Conservation (phyloP, 768 basidiomycete genomes). For the Tulasnella sp. region DNA sequence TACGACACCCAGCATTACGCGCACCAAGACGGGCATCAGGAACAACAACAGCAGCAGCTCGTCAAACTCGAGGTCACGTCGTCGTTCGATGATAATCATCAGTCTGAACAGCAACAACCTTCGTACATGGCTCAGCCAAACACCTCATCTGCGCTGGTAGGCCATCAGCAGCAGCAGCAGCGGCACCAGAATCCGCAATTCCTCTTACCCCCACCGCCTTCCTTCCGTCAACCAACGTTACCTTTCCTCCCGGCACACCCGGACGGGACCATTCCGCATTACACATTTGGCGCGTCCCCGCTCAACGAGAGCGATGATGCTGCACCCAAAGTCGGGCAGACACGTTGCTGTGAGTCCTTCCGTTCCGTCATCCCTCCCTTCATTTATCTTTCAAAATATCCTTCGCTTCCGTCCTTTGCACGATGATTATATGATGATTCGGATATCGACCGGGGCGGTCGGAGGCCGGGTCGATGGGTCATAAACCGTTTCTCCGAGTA, state of each 20-base stretch:
- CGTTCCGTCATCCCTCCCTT: neutral
- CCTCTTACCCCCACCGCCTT: conserved; percentile 15
- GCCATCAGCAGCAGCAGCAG: conserved; percentile 6
- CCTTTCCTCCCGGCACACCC: conserved; percentile 10
- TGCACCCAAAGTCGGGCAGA: conserved; percentile 26
- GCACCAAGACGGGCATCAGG: neutral
- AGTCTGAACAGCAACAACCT: neutral
- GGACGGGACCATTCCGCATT: conserved; percentile 2
- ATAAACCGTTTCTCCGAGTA: neutral
- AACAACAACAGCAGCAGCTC: neutral
- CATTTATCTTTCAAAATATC: neutral
- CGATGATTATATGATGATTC: neutral
- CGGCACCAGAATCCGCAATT: neutral
- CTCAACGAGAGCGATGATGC: neutral
- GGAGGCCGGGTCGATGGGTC: neutral
- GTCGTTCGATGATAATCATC: neutral
- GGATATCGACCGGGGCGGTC: neutral
- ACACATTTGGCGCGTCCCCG: conserved; percentile 18
- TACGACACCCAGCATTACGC: neutral
- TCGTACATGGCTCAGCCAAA: neutral
- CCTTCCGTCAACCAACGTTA: neutral
- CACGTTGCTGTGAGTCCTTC: conserved; percentile 25
- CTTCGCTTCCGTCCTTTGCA: neutral
- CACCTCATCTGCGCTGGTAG: neutral
- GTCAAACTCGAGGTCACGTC: neutral